A percentile compares a stretch with the other conserved stretches of the same genome.
Evolutionary conservation across 2,329 filamentous ascomycete genomes (phyloP).

Genomic region (Ustulina deusta): DNA sequence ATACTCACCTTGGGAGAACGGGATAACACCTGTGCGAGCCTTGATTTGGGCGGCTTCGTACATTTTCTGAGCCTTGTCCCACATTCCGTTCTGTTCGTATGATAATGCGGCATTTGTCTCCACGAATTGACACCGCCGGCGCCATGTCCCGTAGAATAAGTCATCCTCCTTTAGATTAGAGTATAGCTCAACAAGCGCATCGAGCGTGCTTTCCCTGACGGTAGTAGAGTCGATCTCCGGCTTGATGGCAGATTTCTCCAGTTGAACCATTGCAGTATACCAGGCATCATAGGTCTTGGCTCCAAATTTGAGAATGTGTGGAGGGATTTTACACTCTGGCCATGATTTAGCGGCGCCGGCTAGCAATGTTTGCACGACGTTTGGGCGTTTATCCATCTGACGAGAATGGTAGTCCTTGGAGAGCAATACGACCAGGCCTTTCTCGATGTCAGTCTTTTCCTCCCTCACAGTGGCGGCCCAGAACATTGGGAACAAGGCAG

Average conservation of each 20-base stretch:
- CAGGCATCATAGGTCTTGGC: constrained; percentile 95
- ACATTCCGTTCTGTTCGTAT: constrained; percentile 98
- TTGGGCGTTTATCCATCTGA: constrained; percentile 94
- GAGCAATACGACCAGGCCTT: constrained; percentile 87
- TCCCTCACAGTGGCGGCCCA: constrained; percentile 91
- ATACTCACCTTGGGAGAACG: constrained; percentile 96
- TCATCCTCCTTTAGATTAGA: constrained; percentile 93
- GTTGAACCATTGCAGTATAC: constrained; percentile 92
- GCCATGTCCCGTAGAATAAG: constrained; percentile 97
- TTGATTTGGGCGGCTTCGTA: constrained; percentile 98
- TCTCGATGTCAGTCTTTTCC: constrained; percentile 89
- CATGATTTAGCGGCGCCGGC: constrained; percentile 86
- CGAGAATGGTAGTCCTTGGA: constrained; percentile 96
- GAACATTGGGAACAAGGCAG: constrained; percentile 88
- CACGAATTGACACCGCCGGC: constrained; percentile 92
- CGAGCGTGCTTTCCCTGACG: constrained; percentile 92
- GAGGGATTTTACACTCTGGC: constrained; percentile 91
- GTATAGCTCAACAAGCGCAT: constrained; percentile 95
- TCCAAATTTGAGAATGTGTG: constrained; percentile 95
- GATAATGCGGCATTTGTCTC: constrained; percentile 97
- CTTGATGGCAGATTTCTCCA: constrained; percentile 88
- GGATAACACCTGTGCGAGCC: constrained; percentile 92
- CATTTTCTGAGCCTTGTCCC: constrained; percentile 98
- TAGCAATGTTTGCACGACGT: constrained; percentile 92
- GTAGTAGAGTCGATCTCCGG: constrained; percentile 86